Evolutionary conservation across 2,329 filamentous ascomycete genomes (phyloP).

Genomic region (Shiraia sp.): DNA sequence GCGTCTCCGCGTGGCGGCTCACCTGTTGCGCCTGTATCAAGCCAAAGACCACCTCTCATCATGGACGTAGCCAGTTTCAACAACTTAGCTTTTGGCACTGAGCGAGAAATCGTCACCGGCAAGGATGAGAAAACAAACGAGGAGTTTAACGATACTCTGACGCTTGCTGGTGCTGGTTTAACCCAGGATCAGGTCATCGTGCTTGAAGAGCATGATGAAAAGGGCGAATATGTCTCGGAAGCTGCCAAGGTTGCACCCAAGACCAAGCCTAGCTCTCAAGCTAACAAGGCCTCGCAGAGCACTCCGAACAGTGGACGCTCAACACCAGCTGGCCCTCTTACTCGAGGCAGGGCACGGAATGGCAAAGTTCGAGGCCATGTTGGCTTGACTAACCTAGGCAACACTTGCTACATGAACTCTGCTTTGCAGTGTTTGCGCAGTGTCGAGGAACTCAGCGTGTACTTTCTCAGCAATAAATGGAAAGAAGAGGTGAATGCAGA

Average conservation of each 20-base stretch:
- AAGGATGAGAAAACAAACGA: slow-evolving; percentile 72
- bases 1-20: slow-evolving; percentile 50
- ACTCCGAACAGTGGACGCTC: slow-evolving; percentile 63
- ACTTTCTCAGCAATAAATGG: slow-evolving; percentile 73
- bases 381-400: slow-evolving; percentile 87
- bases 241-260: slow-evolving; percentile 49
- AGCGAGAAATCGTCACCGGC: slow-evolving; percentile 66
- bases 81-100: slow-evolving; percentile 63
- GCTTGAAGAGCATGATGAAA: slow-evolving; percentile 72
- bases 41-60: slow-evolving; percentile 55
- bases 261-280: slow-evolving; percentile 40
- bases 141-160: slow-evolving; percentile 76
- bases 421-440: slow-evolving; percentile 92
- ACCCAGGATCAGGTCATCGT: slow-evolving; percentile 75
- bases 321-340: slow-evolving; percentile 69
- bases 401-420: slow-evolving; percentile 99
- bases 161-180: slow-evolving; percentile 68
- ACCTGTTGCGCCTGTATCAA: slow-evolving; percentile 35
- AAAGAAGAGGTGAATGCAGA: slow-evolving; percentile 79
- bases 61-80: slow-evolving; percentile 67
- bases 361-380: slow-evolving; percentile 75
- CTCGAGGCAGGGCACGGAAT: slow-evolving; percentile 71
- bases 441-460: slow-evolving; percentile 89
- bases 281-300: slow-evolving; percentile 45
- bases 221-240: slow-evolving; percentile 60